phyloP scores from a whole-genome alignment of 1,284 basidiomycete species.

The Fomes fomentarius region DNA sequence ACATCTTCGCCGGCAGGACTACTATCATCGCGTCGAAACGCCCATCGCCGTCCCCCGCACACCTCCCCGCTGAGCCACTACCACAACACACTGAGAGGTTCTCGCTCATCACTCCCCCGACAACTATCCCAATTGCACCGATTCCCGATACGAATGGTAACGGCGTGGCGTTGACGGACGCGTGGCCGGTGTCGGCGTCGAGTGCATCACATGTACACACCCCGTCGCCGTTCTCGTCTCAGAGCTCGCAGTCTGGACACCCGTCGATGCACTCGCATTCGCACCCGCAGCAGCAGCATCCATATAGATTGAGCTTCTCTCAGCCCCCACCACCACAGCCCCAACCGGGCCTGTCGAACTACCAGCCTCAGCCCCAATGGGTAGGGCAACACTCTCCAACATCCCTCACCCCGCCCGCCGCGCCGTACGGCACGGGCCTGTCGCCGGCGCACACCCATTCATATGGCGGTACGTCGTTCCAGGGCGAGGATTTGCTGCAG shows the following conservation, averaged over 20 bases:
- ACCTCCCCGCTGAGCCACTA: background rate
- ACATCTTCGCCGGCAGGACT: constrained; percentile 57
- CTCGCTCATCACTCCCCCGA: constrained; percentile 18
- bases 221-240: constrained; percentile 1
- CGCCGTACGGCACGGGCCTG: constrained; percentile 12
- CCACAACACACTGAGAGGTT: constrained; percentile 1
- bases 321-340: constrained; percentile 10
- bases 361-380: constrained; percentile 6
- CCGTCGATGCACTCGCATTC: constrained; percentile 3
- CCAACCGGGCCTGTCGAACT: background rate
- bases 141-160: constrained; percentile 5
- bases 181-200: constrained; percentile 14
- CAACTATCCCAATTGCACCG: constrained; percentile 17
- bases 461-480: background rate
- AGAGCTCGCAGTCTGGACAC: background rate
- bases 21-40: constrained; percentile 44
- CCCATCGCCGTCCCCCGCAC: constrained; percentile 27
- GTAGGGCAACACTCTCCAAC: constrained; percentile 16
- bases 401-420: constrained; percentile 4
- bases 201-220: background rate
- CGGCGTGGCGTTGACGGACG: constrained; percentile 10
- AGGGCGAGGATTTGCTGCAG: constrained; percentile 13
- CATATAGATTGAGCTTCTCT: constrained; percentile 17
- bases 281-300: constrained; percentile 7
- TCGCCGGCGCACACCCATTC: background rate